Evolutionary conservation across 345 rosid genomes (phyloP).

Genomic region (Melaleuca alternifolia): DNA sequence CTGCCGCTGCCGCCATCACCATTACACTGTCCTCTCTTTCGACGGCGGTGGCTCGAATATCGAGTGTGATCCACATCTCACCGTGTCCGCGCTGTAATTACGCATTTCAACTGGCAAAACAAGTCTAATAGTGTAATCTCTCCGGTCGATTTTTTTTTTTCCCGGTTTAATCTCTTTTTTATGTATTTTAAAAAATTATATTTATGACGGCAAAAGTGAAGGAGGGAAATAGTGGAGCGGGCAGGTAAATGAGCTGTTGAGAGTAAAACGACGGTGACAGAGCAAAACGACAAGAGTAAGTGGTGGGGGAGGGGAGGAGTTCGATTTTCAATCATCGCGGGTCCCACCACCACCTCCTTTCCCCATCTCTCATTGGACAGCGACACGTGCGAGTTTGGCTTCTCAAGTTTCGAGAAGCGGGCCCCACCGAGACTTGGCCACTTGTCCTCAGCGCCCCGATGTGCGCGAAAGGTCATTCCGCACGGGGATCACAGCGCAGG

Average conservation of each 20-base stretch:
- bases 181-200: too few species aligned
- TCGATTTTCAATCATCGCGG: neutral
- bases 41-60: neutral
- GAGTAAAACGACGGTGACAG: neutral
- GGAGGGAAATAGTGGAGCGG: neutral
- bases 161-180: too few species aligned
- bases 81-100: accelerated
- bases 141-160: neutral
- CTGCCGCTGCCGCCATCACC: neutral
- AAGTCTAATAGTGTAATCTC: neutral
- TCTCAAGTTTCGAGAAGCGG: neutral
- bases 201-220: too few species aligned
- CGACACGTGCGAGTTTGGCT: neutral
- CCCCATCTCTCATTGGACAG: neutral
- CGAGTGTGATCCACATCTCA: accelerated
- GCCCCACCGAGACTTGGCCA: neutral
- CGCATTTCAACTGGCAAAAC: neutral
- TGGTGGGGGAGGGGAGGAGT: neutral
- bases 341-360: neutral
- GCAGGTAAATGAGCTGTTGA: neutral
- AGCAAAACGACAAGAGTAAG: neutral
- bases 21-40: accelerated
- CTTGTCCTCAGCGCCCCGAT: neutral
- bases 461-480: too few species aligned
- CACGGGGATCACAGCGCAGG: too few species aligned